Percentiles rank a stretch among this genome's conserved stretches.
phyloP scores from a whole-genome alignment of 1,284 basidiomycete species.

The Fomes fomentarius region DNA sequence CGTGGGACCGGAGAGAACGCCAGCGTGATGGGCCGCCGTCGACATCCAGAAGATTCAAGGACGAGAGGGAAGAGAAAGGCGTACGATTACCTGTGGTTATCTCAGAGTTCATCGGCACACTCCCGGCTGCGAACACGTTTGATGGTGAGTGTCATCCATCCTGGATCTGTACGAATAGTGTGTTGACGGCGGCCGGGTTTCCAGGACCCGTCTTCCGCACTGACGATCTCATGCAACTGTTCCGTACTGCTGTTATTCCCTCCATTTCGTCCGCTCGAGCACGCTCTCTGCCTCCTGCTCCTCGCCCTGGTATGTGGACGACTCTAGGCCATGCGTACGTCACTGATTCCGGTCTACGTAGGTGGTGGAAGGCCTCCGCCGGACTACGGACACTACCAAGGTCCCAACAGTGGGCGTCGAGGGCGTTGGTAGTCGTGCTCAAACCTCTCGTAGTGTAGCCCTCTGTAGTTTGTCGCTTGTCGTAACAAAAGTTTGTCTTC shows the following conservation, averaged over 20 bases:
- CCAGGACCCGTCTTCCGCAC: slow-evolving; percentile 85
- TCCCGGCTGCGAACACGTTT: slow-evolving; percentile 74
- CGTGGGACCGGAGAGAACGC: slow-evolving; percentile 57
- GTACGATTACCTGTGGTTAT: slow-evolving; percentile 69
- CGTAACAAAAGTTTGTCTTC: no score
- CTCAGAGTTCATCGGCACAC: slow-evolving; percentile 79
- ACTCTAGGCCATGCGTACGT: background rate
- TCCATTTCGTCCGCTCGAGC: slow-evolving; percentile 44
- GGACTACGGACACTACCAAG: slow-evolving; percentile 47
- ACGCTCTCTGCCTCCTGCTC: slow-evolving; percentile 53
- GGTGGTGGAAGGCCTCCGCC: slow-evolving; percentile 45
- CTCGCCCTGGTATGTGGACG: slow-evolving; percentile 41
- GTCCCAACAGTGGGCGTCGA: slow-evolving; percentile 38
- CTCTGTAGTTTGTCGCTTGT: background rate
- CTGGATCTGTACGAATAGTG: slow-evolving; percentile 11
- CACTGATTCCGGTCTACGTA: background rate
- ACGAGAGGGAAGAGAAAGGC: slow-evolving; percentile 52
- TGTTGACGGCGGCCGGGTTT: slow-evolving; percentile 4
- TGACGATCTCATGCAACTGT: slow-evolving; percentile 83
- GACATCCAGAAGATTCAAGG: slow-evolving; percentile 43
- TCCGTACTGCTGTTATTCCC: slow-evolving; percentile 79
- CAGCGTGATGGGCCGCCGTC: slow-evolving; percentile 44
- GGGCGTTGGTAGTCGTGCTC: slow-evolving; percentile 31
- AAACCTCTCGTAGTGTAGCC: background rate
- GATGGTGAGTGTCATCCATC: slow-evolving; percentile 67